A percentile compares a stretch with the other conserved stretches of the same genome.
phyloP scores from a whole-genome alignment of 1,284 basidiomycete species.

The Cryptococcus maquisensis region DNA sequence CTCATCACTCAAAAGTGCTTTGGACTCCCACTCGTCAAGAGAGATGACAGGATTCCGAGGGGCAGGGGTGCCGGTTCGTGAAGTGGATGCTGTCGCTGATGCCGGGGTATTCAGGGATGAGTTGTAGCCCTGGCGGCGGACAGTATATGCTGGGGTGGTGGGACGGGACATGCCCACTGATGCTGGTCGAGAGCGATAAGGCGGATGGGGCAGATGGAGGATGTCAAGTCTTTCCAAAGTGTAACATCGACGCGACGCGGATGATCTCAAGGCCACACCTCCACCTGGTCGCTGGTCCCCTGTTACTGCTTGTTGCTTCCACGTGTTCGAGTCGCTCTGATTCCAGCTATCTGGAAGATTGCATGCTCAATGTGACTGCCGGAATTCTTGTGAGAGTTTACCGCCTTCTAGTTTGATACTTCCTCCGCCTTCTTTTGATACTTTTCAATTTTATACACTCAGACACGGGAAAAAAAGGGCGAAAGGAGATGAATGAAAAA shows the following conservation, averaged over 20 bases:
- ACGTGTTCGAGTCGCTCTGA: too few relatives aligned
- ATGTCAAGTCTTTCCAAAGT: too few relatives aligned
- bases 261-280: background rate
- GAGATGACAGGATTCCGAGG: slow-evolving; percentile 30
- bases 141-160: slow-evolving; percentile 14
- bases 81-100: slow-evolving; percentile 9
- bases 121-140: slow-evolving; percentile 12
- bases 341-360: too few relatives aligned
- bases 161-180: slow-evolving; percentile 23
- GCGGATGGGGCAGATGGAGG: too few relatives aligned
- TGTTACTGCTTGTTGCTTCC: too few relatives aligned
- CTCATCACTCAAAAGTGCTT: slow-evolving; percentile 66
- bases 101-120: slow-evolving; percentile 3
- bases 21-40: slow-evolving; percentile 84
- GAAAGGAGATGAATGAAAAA: too few relatives aligned
- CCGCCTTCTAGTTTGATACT: too few relatives aligned
- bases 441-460: too few relatives aligned
- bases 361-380: too few relatives aligned
- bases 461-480: too few relatives aligned
- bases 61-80: slow-evolving; percentile 18
- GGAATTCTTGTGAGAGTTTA: too few relatives aligned
- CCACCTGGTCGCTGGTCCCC: background rate
- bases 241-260: background rate
- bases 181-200: background rate
- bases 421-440: too few relatives aligned